Evolutionary conservation across 23 red algal genomes (phyloP), one percentile per base, ranked within the genome.

Genomic region (Pyropia yezoensis): DNA sequence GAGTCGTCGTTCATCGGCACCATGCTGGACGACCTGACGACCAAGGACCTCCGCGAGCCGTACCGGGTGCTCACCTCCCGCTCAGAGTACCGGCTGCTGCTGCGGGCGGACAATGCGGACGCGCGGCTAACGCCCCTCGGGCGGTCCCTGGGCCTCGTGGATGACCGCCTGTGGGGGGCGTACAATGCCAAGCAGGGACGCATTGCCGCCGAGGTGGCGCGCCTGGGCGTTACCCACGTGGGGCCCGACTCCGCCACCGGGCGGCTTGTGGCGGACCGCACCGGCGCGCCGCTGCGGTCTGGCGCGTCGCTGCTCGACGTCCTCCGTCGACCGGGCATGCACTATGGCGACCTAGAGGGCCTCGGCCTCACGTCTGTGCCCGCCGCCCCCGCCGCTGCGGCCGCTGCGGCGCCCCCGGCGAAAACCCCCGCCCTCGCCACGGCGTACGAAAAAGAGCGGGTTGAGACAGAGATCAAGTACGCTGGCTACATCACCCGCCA

Each of bases 21-120:
- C 1, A 90, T 98, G 85, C 79, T 98, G 52, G 94, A 98, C 59
- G 94, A 98, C 67, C 73, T 98, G 23, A 87, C 79, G 68, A 98
- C 85, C 32, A 98, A 98, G 73, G 85, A 90, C 55, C 58, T 98
- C 33, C 52, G 60, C 61, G 94, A 98, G 63, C 94, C 94, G 54
- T 98, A 98, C 61, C 94, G 94, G 25, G 94, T 98, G 13, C 78
- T 98, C 18, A 98, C 94, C 5, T 98, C 94, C 23, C 80, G 94
- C 22, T 79, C 85, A 21, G 94, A 98, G 70, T 91, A 87, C 67
- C 94, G 94, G 33, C 62, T 98, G 59, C 70, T 91, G 26, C 63
- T 98, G 55, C 82, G 94, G 61, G 85, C 94, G 54, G 94, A 98
- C 62, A 98, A 98, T 67, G 85, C 94, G 2, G 90, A 95, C 83